Evolutionary conservation across 768 basidiomycete genomes (phyloP).

Genomic region (Rhodotorula babjevae): DNA sequence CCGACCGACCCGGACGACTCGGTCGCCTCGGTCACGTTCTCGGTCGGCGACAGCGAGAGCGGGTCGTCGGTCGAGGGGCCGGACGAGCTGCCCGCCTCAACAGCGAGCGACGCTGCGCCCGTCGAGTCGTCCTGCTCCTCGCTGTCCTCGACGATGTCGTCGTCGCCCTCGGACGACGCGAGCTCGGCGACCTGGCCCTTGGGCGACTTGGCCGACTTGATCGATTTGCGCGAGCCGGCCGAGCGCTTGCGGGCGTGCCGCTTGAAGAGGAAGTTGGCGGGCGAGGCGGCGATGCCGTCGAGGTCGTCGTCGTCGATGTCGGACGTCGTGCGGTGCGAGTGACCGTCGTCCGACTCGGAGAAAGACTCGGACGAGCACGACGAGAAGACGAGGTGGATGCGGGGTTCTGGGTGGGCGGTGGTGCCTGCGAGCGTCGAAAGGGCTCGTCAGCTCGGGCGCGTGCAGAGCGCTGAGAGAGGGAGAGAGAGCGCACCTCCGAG

Average conservation of each 20-base stretch:
- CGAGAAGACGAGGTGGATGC: slow-evolving; percentile 46
- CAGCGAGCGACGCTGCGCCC: background rate
- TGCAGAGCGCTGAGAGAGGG: background rate
- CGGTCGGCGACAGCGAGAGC: background rate
- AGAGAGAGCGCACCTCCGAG: slow-evolving; percentile 45
- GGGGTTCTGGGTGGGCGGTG: slow-evolving; percentile 46
- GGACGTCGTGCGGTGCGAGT: background rate
- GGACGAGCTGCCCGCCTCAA: background rate
- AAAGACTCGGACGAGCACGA: slow-evolving; percentile 33
- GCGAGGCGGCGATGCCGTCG: slow-evolving; percentile 5
- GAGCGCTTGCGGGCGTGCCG: background rate
- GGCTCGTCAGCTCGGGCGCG: background rate
- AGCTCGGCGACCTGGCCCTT: background rate
- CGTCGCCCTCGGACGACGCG: background rate
- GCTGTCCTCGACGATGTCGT: background rate
- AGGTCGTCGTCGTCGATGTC: slow-evolving; percentile 5
- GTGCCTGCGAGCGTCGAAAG: slow-evolving; percentile 14
- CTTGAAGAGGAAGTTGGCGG: slow-evolving; percentile 28
- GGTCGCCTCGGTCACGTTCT: slow-evolving; percentile 5
- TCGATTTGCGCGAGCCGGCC: too few species aligned
- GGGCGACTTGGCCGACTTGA: background rate
- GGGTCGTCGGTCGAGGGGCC: background rate
- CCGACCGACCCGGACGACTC: slow-evolving; percentile 8
- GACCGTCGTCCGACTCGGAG: slow-evolving; percentile 9
- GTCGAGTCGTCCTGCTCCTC: background rate